Conservation (phyloP, 1,284 basidiomycete species). For the Cutaneotrichosporon sp. region DNA sequence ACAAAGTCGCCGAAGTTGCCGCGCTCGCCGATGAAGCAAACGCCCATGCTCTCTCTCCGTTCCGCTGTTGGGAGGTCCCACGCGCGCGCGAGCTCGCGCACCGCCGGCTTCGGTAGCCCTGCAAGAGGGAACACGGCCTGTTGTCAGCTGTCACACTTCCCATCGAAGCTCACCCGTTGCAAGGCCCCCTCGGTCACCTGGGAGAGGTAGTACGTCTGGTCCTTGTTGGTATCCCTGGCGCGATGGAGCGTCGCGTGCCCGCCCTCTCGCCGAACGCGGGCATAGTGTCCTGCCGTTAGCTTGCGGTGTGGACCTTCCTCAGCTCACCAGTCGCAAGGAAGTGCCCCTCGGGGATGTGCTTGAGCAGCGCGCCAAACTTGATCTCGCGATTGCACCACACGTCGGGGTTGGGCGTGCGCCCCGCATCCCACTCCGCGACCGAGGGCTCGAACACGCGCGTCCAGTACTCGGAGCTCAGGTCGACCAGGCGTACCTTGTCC, state of each 20-base stretch:
- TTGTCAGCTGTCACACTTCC: not conserved
- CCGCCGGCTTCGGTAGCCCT: conserved; percentile 65
- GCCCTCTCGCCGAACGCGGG: conserved; percentile 63
- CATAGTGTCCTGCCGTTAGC: conserved; percentile 74
- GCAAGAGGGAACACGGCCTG: conserved; percentile 80
- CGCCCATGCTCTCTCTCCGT: conserved; percentile 87
- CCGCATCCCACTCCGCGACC: conserved; percentile 70
- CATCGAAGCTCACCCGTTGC: conserved; percentile 37
- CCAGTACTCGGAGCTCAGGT: conserved; percentile 86
- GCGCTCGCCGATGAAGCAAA: conserved; percentile 93
- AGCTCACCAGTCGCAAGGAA: conserved; percentile 78
- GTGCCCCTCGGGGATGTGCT: conserved; percentile 58
- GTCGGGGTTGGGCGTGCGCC: conserved; percentile 89
- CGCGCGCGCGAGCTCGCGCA: conserved; percentile 72
- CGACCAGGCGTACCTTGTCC: conserved; percentile 64
- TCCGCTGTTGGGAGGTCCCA: conserved; percentile 73
- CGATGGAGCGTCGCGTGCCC: conserved; percentile 63
- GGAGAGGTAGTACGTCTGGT: conserved; percentile 93
- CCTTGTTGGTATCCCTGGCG: conserved; percentile 70
- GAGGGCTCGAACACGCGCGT: conserved; percentile 82
- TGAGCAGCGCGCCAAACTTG: conserved; percentile 86
- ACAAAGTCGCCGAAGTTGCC: conserved; percentile 73
- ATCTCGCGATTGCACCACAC: conserved; percentile 92
- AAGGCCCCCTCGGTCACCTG: conserved; percentile 69
- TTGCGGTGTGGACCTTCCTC: not conserved